phyloP scores from a whole-genome alignment of 2,329 filamentous ascomycete species.

The Pseudovirgaria hyperparasitica region DNA sequence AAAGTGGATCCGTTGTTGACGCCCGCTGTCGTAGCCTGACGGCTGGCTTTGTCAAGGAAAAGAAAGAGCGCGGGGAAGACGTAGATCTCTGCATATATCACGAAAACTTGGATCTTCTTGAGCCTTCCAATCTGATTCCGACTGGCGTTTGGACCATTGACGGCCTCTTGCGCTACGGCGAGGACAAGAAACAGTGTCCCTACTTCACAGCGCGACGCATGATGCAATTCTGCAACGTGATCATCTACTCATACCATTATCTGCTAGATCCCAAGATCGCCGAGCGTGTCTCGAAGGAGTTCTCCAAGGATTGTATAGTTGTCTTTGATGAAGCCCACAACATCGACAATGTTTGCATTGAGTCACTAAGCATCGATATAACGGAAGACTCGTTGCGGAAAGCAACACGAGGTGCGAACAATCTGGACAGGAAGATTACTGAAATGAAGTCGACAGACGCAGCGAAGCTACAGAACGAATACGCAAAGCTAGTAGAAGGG shows the following conservation, averaged over 20 bases:
- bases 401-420: conserved; percentile 79
- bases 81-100: conserved; percentile 94
- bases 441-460: conserved; percentile 96
- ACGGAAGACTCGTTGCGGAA: conserved; percentile 90
- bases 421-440: conserved; percentile 77
- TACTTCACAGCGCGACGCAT: conserved; percentile 94
- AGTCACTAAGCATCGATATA: conserved; percentile 90
- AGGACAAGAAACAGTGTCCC: conserved; percentile 91
- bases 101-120: conserved; percentile 91
- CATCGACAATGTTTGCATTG: conserved; percentile 98
- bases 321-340: conserved; percentile 99
- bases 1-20: conserved; percentile 88
- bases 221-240: conserved; percentile 99
- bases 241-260: conserved; percentile 99
- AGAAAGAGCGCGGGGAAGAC: conserved; percentile 88
- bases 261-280: conserved; percentile 96
- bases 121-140: conserved; percentile 88
- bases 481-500: conserved; percentile 87
- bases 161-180: conserved; percentile 75
- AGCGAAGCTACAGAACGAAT: conserved; percentile 88
- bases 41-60: conserved; percentile 93
- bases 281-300: conserved; percentile 83
- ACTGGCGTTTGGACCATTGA: conserved; percentile 95
- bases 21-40: conserved; percentile 92
- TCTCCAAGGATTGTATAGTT: conserved; percentile 96